Base-by-base conservation (phyloP, 345 rosid genomes). In the Cochlearia excelsa region DNA sequence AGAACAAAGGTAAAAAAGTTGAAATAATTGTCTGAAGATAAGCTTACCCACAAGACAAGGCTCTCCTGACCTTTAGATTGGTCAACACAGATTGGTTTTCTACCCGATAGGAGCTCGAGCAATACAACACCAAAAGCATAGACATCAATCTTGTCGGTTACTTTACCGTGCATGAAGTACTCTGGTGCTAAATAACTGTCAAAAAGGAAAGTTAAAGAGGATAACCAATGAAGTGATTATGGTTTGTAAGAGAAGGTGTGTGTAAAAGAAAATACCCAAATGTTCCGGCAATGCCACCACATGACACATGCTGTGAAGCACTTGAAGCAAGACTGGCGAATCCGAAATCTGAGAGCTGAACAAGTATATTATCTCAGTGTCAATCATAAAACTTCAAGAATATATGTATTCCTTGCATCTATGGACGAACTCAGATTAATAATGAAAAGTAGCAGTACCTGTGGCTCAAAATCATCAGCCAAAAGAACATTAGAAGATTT, bases 121-220 rank as follows among this genome's bases (percentile, higher is more conserved):
- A 89, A 79, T 65, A 93, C 94, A 57, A 93, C 91, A 48, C 99
- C 99, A 72, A 81, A 83, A 42, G 99, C 95, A 73, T 87, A 93
- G 33, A 93, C 97, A 78, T 93, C 99, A 30, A 89, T 77, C 79
- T 81, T 90, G 78, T 93, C 90, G 31, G 87, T 89, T 71, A 93
- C 83, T 80, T 80, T 87, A 40, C 99, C 99, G 26, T 89, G 84
- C 95, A 84, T 80, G 68, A 93, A 84, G 75, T 89, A 93, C 69
- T 93, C 99, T 26, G 99, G 99, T 72, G 99, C 99, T 84, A 93
- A 74, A 74, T 93, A 93, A 65, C 99, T 93, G 84, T 67, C 55
- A 71, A 6, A 70, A 61, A 48, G 27, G 30, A 28, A 57, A 50
- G 51, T 54, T 61, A 65, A 1, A 33, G 35, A 47, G 28, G 46